phyloP scores from a whole-genome alignment of 2,329 filamentous ascomycete species.

The Endothia cerciana region DNA sequence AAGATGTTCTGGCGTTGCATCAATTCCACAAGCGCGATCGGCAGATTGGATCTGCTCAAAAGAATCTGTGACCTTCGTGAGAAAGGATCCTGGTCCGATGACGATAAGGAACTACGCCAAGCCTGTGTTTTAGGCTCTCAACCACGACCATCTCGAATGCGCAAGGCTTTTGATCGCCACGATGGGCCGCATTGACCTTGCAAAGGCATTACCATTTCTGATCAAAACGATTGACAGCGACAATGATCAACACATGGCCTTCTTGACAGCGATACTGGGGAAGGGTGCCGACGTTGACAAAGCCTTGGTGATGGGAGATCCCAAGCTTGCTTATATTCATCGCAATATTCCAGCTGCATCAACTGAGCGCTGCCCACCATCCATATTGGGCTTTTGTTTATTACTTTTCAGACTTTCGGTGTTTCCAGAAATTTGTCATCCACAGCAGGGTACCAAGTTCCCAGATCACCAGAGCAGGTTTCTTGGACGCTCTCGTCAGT shows the following conservation, averaged over 20 bases:
- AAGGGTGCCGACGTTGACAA: neutral
- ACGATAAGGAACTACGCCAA: neutral
- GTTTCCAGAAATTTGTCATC: neutral
- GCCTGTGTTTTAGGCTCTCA: neutral
- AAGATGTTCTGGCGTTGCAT: neutral
- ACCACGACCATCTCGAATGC: neutral
- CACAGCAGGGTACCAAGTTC: neutral
- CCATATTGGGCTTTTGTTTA: neutral
- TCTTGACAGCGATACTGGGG: neutral
- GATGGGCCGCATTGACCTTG: neutral
- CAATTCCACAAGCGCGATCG: neutral
- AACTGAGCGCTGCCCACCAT: neutral
- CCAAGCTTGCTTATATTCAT: too few relatives aligned
- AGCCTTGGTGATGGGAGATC: too few relatives aligned
- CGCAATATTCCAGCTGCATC: accelerated
- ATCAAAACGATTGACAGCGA: neutral
- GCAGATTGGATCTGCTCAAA: neutral
- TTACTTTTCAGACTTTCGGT: neutral
- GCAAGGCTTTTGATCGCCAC: neutral
- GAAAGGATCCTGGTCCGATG: neutral
- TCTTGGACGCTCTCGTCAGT: neutral
- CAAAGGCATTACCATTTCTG: accelerated
- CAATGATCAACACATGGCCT: neutral
- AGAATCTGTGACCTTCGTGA: neutral
- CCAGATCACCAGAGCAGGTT: neutral